Evolutionary conservation across 306 rosid genomes (phyloP).

Genomic region (Malus orientalis): DNA sequence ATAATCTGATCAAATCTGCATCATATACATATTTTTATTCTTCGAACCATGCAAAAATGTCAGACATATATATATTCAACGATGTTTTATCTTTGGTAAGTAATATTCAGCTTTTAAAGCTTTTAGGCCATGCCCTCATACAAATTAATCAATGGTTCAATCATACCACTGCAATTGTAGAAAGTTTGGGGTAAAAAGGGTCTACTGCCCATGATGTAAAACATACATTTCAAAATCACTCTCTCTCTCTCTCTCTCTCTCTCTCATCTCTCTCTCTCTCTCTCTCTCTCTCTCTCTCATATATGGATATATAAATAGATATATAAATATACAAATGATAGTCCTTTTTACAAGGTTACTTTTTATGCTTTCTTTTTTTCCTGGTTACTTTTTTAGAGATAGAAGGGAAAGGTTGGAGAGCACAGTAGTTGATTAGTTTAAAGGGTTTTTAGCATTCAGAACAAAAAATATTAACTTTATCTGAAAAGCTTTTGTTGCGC

Average conservation of each 20-base stretch:
- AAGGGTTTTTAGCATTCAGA: slow-evolving; percentile 18
- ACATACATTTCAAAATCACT: slow-evolving; percentile 8
- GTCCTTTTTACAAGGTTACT: slow-evolving; percentile 46
- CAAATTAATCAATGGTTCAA: slow-evolving; percentile 54
- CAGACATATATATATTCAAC: slow-evolving; percentile 38
- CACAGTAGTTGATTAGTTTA: slow-evolving; percentile 20
- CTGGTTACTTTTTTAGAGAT: slow-evolving; percentile 38
- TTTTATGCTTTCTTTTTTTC: slow-evolving; percentile 7
- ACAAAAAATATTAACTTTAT: slow-evolving; percentile 26
- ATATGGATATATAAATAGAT: neutral
- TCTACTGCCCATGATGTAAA: slow-evolving; percentile 37
- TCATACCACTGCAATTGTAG: slow-evolving; percentile 57
- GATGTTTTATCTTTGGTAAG: neutral
- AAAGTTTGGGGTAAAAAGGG: slow-evolving; percentile 31
- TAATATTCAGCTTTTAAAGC: too few relatives aligned
- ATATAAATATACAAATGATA: slow-evolving; percentile 27
- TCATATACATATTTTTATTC: slow-evolving; percentile 7
- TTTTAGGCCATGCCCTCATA: slow-evolving; percentile 40
- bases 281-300: neutral
- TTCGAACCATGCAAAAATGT: slow-evolving; percentile 50
- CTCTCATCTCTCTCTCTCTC: slow-evolving; percentile 4
- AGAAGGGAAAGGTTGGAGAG: slow-evolving; percentile 36
- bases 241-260: neutral
- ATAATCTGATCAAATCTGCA: slow-evolving; percentile 10
- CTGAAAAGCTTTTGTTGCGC: slow-evolving; percentile 10